Conservation (phyloP, 2,329 filamentous ascomycete species). For the Fusarium guadeloupense region DNA sequence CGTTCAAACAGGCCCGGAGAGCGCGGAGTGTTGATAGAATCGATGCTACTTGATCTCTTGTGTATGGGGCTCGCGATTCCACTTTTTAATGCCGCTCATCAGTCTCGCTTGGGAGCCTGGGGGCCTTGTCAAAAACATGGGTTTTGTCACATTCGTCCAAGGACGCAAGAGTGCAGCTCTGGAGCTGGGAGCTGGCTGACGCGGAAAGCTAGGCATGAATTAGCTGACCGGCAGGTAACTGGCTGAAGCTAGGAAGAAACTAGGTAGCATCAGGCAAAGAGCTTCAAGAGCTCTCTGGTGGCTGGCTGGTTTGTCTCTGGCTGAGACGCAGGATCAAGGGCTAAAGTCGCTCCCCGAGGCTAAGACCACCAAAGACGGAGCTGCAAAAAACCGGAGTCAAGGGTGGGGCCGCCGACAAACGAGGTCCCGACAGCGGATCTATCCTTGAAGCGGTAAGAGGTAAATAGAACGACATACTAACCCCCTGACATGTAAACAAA, state of each 20-base stretch:
- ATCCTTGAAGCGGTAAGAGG: conserved; percentile 29
- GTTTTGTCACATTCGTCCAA: conserved; percentile 32
- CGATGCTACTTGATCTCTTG: conserved; percentile 31
- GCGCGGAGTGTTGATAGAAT: conserved; percentile 31
- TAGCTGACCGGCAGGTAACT: conserved; percentile 24
- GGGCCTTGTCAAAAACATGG: conserved; percentile 32
- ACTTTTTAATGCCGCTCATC: conserved; percentile 29
- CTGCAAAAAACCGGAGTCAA: conserved; percentile 10
- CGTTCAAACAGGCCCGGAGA: conserved; percentile 30
- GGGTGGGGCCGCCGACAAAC: conserved; percentile 23
- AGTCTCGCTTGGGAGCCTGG: conserved; percentile 13
- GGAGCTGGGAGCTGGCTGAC: conserved; percentile 33
- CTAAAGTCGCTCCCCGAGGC: conserved; percentile 21
- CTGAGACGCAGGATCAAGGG: conserved; percentile 41
- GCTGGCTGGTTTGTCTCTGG: conserved; percentile 32
- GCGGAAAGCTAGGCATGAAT: conserved; percentile 28
- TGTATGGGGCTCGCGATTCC: conserved; percentile 17
- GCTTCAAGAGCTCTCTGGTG: conserved; percentile 34
- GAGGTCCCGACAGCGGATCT: conserved; percentile 16
- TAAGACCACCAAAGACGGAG: conserved; percentile 12
- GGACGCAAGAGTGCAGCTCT: conserved; percentile 27
- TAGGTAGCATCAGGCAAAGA: conserved; percentile 31
- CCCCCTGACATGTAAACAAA: conserved; percentile 40
- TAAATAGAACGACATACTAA: conserved; percentile 37
- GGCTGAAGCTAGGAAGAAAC: conserved; percentile 33